These are phyloP conservation scores for Hortiboletus campestris DNA, from an alignment of 768 basidiomycete species.

Conservation along the genomic window DNA sequence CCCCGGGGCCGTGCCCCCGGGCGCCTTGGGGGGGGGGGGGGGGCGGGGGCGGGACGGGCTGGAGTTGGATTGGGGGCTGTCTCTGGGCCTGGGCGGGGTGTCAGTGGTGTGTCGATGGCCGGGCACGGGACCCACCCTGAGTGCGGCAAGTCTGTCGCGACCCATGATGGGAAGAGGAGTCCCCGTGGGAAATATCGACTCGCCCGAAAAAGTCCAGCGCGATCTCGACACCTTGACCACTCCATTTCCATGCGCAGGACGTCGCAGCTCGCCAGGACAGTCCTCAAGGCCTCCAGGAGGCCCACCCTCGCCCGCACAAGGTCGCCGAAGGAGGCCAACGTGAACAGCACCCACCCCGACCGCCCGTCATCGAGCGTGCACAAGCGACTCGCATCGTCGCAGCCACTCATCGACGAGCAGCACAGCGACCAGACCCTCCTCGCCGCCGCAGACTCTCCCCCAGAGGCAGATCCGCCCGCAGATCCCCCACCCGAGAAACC, in stretches of 20 bases:
- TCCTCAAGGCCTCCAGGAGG: slow-evolving; percentile 42
- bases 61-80: slow-evolving; percentile 28
- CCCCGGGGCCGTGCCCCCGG: too few relatives aligned
- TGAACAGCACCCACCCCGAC: slow-evolving; percentile 6
- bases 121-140: slow-evolving; percentile 59
- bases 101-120: slow-evolving; percentile 40
- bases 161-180: slow-evolving; percentile 44
- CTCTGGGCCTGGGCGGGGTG: slow-evolving; percentile 53
- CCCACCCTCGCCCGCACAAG: slow-evolving; percentile 23
- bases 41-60: slow-evolving; percentile 21
- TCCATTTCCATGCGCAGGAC: slow-evolving; percentile 59
- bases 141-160: slow-evolving; percentile 75
- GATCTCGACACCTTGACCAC: slow-evolving; percentile 36
- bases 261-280: slow-evolving; percentile 71
- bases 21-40: too few relatives aligned
- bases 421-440: slow-evolving; percentile 8
- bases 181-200: slow-evolving; percentile 12
- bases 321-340: slow-evolving; percentile 19
- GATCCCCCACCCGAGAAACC: slow-evolving; percentile 26
- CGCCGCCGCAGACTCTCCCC: slow-evolving; percentile 22
- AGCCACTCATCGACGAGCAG: slow-evolving; percentile 16
- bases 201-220: neutral
- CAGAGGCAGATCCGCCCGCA: slow-evolving; percentile 22
- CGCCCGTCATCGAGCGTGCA: slow-evolving; percentile 17
- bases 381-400: slow-evolving; percentile 26